Base-by-base conservation (phyloP, 345 rosid genomes). In the Carallia pectinifolia region DNA sequence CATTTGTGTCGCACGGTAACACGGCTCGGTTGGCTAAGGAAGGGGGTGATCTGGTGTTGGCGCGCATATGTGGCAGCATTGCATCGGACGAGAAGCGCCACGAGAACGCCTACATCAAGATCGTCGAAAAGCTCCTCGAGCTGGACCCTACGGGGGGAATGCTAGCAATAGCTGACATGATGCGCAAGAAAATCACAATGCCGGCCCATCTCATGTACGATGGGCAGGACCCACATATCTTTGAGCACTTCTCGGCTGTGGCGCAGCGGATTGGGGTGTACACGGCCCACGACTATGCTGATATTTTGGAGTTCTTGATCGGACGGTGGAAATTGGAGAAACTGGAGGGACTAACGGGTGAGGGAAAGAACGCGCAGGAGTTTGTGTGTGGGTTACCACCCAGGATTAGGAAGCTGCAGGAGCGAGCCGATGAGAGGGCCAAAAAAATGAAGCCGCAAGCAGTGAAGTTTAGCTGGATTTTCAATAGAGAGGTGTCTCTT, bases 1-100 rank as follows among this genome's bases (percentile, higher is more conserved):
- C 96, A 18, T 88, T 88, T 81, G 76, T 90, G 9, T 90, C 93
- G 27, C 96, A 90, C 68, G 96, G 91, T 50, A 90, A 90, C 87
- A 90, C 90, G 19, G 96, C 96, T 27, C 74, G 88, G 31, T 58
- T 88, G 6, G 90, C 93, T 19, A 88, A 85, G 61, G 72, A 73
- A 13, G 79, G 83, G 1, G 91, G 91, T 17, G 93, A 90, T 72
- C 84, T 79, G 0, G 77, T 82, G 63, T 84, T 90, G 0, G 89
- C 93, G 7, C 81, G 82, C 61, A 88, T 90, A 6, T 90, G 93
- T 53, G 90, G 93, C 9, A 82, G 85, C 69, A 90, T 90, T 12
- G 96, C 96, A 5, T 74, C 96, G 0, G 93, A 90, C 74, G 91
- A 88, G 81, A 88, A 74, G 67, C 91, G 91, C 7, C 96, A 90